phyloP scores from a whole-genome alignment of 345 rosid species.

The Kernera saxatilis region DNA sequence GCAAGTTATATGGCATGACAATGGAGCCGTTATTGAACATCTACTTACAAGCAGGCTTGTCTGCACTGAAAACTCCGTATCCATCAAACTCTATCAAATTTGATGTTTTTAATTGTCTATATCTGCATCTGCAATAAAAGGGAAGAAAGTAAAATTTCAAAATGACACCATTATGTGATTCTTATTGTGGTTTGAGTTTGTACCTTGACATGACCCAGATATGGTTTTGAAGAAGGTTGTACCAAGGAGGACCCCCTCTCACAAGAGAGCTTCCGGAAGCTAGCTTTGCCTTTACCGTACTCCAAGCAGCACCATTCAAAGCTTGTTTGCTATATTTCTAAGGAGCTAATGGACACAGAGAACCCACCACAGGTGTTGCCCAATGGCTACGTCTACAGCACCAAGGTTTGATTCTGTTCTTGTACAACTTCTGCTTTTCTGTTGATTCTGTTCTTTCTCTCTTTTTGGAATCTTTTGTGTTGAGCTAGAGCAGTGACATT shows the following conservation, averaged over 20 bases:
- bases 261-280: constrained; percentile 83
- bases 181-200: constrained; percentile 3
- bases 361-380: constrained; percentile 98
- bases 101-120: background rate
- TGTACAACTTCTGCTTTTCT: background rate
- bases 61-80: constrained; percentile 96
- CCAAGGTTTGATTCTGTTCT: constrained; percentile 53
- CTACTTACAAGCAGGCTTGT: constrained; percentile 92
- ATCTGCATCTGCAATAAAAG: background rate
- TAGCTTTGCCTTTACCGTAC: constrained; percentile 77
- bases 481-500: background rate
- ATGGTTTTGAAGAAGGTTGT: constrained; percentile 78
- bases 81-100: constrained; percentile 29
- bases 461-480: background rate
- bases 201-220: constrained; percentile 53
- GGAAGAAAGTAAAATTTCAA: background rate
- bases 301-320: constrained; percentile 97
- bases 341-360: constrained; percentile 96
- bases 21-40: constrained; percentile 85
- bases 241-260: constrained; percentile 94
- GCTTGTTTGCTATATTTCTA: constrained; percentile 93
- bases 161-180: background rate
- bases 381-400: constrained; percentile 89
- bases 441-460: background rate
- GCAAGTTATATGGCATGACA: constrained; percentile 94